These are phyloP conservation scores for Mycena haematopus DNA, from an alignment of 768 basidiomycete genomes.

Conservation along the genomic window DNA sequence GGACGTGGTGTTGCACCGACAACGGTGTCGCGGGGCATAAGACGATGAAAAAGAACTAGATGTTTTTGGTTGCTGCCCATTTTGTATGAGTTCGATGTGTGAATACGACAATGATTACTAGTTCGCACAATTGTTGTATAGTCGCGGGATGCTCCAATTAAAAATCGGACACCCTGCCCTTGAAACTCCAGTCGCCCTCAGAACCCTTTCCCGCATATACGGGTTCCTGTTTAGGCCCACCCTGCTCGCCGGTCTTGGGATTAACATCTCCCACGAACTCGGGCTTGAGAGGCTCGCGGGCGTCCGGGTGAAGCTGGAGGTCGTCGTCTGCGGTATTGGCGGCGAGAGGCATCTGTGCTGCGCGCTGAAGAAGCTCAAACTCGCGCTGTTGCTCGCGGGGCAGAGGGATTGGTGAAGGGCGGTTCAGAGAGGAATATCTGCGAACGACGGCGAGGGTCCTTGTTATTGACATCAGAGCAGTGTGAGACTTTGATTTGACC, in stretches of 20 bases:
- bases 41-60: constrained; percentile 58
- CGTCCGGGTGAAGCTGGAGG: constrained; percentile 72
- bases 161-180: constrained; percentile 89
- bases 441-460: neutral
- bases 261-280: constrained; percentile 86
- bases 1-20: constrained; percentile 80
- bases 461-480: neutral
- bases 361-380: constrained; percentile 82
- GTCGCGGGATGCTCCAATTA: constrained; percentile 37
- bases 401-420: constrained; percentile 78
- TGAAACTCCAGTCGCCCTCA: constrained; percentile 86
- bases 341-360: constrained; percentile 55
- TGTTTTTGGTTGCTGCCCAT: constrained; percentile 9
- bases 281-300: constrained; percentile 58
- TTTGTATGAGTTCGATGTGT: constrained; percentile 22
- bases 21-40: constrained; percentile 72
- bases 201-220: constrained; percentile 57
- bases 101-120: constrained; percentile 10
- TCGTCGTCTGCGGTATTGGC: constrained; percentile 38
- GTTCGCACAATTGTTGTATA: constrained; percentile 8
- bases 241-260: constrained; percentile 82
- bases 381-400: constrained; percentile 80
- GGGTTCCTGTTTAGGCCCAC: constrained; percentile 89
- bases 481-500: neutral
- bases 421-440: constrained; percentile 45